phyloP scores from a whole-genome alignment of 805 yeast genomes.

The Monosporozyma servazzii region DNA sequence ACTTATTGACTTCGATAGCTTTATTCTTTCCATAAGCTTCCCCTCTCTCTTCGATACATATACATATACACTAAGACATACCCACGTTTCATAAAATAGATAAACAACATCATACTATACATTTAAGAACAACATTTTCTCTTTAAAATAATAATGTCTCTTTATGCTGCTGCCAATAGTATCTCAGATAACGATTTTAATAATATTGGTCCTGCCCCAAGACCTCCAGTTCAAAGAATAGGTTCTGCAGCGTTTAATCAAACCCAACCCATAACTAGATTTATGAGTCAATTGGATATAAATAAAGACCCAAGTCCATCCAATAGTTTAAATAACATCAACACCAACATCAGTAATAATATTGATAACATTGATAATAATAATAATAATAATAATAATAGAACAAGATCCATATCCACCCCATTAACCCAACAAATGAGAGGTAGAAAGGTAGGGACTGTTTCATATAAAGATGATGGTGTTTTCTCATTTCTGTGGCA shows the following conservation, averaged over 20 bases:
- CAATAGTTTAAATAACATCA: neutral
- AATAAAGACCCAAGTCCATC: slow-evolving; percentile 8
- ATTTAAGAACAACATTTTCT: neutral
- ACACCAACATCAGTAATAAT: neutral
- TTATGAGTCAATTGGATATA: slow-evolving; percentile 27
- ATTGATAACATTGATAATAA: neutral
- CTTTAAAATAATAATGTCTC: slow-evolving; percentile 28
- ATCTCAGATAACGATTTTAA: slow-evolving; percentile 40
- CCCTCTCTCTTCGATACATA: neutral
- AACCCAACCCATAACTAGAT: slow-evolving; percentile 29
- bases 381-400: neutral
- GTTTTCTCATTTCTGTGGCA: slow-evolving; percentile 87
- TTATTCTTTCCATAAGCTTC: neutral
- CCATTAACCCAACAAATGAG: slow-evolving; percentile 13
- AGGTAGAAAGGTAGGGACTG: slow-evolving; percentile 55
- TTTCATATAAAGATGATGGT: slow-evolving; percentile 87
- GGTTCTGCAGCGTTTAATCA: slow-evolving; percentile 26
- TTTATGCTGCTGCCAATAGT: slow-evolving; percentile 38
- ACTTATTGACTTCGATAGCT: neutral
- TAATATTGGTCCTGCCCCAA: slow-evolving; percentile 49
- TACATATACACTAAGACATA: neutral
- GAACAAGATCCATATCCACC: slow-evolving; percentile 9
- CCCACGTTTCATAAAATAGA: neutral
- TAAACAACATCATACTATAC: neutral
- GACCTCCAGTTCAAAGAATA: slow-evolving; percentile 33